Base-by-base conservation (phyloP, 2,329 filamentous ascomycete genomes). In the Cladobotryum protrusum region DNA sequence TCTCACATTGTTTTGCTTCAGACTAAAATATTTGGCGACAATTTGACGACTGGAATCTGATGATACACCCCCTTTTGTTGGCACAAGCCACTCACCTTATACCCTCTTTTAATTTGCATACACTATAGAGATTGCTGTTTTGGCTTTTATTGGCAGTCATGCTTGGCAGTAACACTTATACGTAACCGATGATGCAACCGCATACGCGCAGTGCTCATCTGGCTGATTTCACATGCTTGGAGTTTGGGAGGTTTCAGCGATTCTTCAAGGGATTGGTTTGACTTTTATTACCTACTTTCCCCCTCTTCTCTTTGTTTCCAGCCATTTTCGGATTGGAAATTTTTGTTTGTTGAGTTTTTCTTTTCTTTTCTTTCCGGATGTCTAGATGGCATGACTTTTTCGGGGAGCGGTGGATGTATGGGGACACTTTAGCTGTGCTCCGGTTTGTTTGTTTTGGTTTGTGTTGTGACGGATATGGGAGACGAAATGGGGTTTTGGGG, bases 31-130 rank as follows among this genome's bases (percentile, higher is more conserved):
- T 17, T 37, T 15, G 15, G 56, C 33, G 43, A 49, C 36, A 43
- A 49, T 51, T 44, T 52, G 20, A 45, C 50, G 37, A 35, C 43
- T 37, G 35, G 17, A 37, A 37, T 37, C 24, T 37, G 35, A 35
- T 36, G 29, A 39, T 54, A 24, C 18, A 35, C 24, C 29, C 47
- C 19, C 20, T 39, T 48, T 43, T 29, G 37, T 40, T 48, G 45
- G 48, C 48, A 49, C 49, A 36, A 45, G 43, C 47, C 49, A 48
- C 43, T 45, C 19, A 45, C 44, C 44, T 43, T 49, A 15, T 55
- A 29, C 48, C 44, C 49, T 37, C 35, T 37, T 17, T 37, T 37
- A n/a, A 37, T 37, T 37, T 37, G 35, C 14, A n/a, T 37, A 37
- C 14, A 12, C 5, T 37, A 37, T 37, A 37, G 43, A 34, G 12